These are phyloP conservation scores for Bipolaris zeicola DNA, from an alignment of 2,329 filamentous ascomycete genomes.

Conservation along the genomic window DNA sequence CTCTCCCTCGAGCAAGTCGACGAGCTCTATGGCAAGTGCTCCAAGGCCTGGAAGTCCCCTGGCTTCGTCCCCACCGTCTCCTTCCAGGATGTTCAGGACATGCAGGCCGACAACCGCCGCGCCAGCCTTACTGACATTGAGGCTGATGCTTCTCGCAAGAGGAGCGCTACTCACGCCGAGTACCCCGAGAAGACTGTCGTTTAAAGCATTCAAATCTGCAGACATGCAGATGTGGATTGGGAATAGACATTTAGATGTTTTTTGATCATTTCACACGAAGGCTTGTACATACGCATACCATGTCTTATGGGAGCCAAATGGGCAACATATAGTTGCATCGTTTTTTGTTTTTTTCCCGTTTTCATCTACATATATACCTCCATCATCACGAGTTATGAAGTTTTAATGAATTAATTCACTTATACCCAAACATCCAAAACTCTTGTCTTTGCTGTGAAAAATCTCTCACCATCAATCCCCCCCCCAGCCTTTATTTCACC, in stretches of 20 bases:
- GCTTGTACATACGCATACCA: background rate
- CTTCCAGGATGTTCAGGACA: conserved; percentile 46
- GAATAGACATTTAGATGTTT: background rate
- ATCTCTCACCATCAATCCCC: background rate
- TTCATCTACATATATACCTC: conserved; percentile 4
- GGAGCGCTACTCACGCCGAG: conserved; percentile 41
- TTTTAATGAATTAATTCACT: conserved; percentile 2
- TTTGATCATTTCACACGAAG: background rate
- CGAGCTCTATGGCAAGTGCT: conserved; percentile 75
- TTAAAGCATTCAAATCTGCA: conserved; percentile 1
- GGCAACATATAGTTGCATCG: background rate
- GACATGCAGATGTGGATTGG: too few relatives aligned
- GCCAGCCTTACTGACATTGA: conserved; percentile 43
- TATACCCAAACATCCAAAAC: background rate
- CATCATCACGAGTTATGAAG: background rate
- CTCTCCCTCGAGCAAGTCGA: conserved; percentile 80
- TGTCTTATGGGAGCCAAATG: background rate
- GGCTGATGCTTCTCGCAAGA: conserved; percentile 40
- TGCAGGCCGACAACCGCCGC: conserved; percentile 30
- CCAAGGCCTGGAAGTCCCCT: conserved; percentile 72
- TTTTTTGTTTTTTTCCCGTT: background rate
- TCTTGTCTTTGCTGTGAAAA: background rate
- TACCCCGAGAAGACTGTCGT: conserved; percentile 23
- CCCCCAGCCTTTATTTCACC: too few relatives aligned
- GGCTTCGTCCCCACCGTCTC: conserved; percentile 63